These are phyloP conservation scores for Chrysanthemum seticuspe DNA, from an alignment of 129 eudicot species.

Conservation along the genomic window DNA sequence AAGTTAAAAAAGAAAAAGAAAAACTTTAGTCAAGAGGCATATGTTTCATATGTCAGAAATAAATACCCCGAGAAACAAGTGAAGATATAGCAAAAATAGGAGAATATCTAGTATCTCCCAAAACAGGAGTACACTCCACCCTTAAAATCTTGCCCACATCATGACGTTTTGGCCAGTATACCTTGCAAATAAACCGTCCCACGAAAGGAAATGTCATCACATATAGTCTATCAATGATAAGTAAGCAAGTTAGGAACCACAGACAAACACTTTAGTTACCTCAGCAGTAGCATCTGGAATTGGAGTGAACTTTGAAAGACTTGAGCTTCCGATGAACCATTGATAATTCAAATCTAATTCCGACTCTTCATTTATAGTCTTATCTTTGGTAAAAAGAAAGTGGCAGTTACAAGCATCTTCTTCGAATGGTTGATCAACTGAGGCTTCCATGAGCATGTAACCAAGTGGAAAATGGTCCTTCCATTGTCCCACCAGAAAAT, in stretches of 20 bases:
- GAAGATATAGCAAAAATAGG: slow-evolving; percentile 83
- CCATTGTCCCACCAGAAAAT: slow-evolving; percentile 86
- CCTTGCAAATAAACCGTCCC: slow-evolving; percentile 40
- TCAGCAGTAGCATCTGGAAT: slow-evolving; percentile 73
- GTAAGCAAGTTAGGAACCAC: slow-evolving; percentile 3
- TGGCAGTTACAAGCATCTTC: slow-evolving; percentile 97
- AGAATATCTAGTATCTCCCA: slow-evolving; percentile 73
- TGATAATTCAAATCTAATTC: slow-evolving; percentile 72
- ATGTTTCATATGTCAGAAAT: neutral
- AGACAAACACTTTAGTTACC: slow-evolving; percentile 37
- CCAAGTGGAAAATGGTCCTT: slow-evolving; percentile 83
- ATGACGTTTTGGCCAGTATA: slow-evolving; percentile 79
- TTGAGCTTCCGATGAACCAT: slow-evolving; percentile 79
- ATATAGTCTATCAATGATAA: neutral
- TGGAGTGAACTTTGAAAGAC: slow-evolving; percentile 60
- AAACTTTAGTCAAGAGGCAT: slow-evolving; percentile 7
- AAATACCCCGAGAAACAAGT: slow-evolving; percentile 76
- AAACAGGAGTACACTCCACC: slow-evolving; percentile 86
- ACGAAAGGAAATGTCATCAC: slow-evolving; percentile 5
- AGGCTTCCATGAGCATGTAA: slow-evolving; percentile 74
- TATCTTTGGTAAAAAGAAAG: slow-evolving; percentile 68
- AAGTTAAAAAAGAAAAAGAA: neutral
- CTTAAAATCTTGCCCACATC: slow-evolving; percentile 63
- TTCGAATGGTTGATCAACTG: slow-evolving; percentile 75
- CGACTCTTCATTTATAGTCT: slow-evolving; percentile 37